These are phyloP conservation scores for Nakazawaea wickerhamii DNA, from an alignment of 805 yeast species.

Conservation along the genomic window DNA sequence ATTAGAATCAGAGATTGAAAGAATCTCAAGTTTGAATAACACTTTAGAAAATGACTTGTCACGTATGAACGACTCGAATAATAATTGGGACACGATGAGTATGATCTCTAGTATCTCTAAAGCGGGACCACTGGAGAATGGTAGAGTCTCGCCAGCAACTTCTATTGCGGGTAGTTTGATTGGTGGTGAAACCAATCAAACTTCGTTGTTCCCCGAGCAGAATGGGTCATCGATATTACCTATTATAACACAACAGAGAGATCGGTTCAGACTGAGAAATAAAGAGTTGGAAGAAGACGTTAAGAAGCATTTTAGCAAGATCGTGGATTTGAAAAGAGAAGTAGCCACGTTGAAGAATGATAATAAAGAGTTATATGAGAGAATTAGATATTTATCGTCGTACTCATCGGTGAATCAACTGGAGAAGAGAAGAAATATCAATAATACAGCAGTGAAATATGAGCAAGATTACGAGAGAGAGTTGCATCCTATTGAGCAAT, in stretches of 20 bases:
- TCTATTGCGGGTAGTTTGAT: conserved; percentile 40
- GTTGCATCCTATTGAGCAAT: conserved; percentile 77
- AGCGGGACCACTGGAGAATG: conserved; percentile 27
- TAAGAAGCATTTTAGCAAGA: conserved; percentile 47
- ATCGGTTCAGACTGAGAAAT: conserved; percentile 79
- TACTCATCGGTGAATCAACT: conserved; percentile 22
- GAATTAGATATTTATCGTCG: conserved; percentile 61
- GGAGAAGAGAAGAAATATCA: conserved; percentile 14
- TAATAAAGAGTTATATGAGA: conserved; percentile 74
- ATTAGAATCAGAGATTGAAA: conserved; percentile 32
- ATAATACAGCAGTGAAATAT: conserved; percentile 48
- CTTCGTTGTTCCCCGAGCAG: background rate
- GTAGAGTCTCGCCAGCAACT: conserved; percentile 45
- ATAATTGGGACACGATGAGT: conserved; percentile 58
- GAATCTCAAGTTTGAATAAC: conserved; percentile 41
- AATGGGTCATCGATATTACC: conserved; percentile 49
- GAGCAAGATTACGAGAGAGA: conserved; percentile 66
- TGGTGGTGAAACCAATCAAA: conserved; percentile 8
- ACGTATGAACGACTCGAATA: conserved; percentile 45
- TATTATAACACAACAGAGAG: conserved; percentile 91
- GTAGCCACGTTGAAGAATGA: conserved; percentile 61
- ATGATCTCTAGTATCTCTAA: conserved; percentile 56
- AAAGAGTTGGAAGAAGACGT: conserved; percentile 80
- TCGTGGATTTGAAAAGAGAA: conserved; percentile 61
- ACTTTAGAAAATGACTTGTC: conserved; percentile 74